phyloP scores from a whole-genome alignment of 345 rosid species.

The Eucalyptus coolabah region DNA sequence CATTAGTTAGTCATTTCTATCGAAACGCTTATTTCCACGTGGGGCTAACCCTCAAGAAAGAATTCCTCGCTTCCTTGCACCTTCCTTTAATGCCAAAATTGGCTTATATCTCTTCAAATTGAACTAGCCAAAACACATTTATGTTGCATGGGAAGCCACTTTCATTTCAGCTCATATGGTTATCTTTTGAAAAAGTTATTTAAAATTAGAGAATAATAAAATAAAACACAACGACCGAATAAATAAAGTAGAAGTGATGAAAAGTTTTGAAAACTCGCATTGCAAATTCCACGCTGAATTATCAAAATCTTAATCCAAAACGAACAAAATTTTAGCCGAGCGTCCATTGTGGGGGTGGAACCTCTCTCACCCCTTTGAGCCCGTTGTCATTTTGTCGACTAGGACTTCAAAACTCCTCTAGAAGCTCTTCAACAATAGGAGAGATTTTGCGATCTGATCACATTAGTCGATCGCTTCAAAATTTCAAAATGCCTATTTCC shows the following conservation, averaged over 20 bases:
- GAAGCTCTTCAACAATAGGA: not conserved
- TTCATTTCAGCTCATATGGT: no score
- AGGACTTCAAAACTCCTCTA: not conserved
- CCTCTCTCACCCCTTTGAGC: no score
- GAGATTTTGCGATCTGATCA: not conserved
- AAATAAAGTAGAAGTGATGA: not conserved
- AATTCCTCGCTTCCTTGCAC: not conserved
- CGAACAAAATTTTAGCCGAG: not conserved
- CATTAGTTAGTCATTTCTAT: not conserved
- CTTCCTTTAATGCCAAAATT: not conserved
- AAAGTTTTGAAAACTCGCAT: no score
- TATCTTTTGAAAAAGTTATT: no score
- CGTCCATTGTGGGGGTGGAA: not conserved
- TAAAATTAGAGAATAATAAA: no score
- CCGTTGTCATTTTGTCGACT: not conserved
- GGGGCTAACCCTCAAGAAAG: not conserved
- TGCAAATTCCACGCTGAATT: no score
- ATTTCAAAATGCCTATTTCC: not conserved
- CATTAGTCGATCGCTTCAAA: not conserved
- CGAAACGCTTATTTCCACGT: no score
- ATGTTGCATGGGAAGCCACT: not conserved
- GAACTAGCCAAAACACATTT: not conserved
- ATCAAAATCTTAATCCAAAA: not conserved
- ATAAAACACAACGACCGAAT: not conserved
- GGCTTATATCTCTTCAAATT: not conserved